Percentiles rank a stretch among this genome's conserved stretches.
Conservation (phyloP, 2,329 filamentous ascomycete species). For the Xylariaceae sp. region DNA sequence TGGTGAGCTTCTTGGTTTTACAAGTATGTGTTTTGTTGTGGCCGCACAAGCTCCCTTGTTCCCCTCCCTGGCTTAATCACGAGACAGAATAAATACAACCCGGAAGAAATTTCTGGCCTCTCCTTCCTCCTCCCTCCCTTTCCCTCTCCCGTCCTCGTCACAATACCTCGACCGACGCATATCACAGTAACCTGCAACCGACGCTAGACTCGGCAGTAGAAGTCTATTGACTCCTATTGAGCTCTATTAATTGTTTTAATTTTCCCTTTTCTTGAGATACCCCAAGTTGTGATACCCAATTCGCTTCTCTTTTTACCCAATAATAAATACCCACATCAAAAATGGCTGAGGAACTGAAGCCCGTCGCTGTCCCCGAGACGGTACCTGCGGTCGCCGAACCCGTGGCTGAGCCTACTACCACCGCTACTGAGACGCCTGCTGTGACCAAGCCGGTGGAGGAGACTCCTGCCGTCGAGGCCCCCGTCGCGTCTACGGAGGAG, state of each 20-base stretch:
- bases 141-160: slow-evolving; percentile 23
- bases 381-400: slow-evolving; percentile 35
- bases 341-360: slow-evolving; percentile 73
- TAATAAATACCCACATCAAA: slow-evolving; percentile 36
- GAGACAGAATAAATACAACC: slow-evolving; percentile 33
- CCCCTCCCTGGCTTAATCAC: slow-evolving; percentile 22
- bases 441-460: slow-evolving; percentile 32
- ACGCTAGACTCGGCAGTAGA: slow-evolving; percentile 13
- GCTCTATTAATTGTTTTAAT: slow-evolving; percentile 23
- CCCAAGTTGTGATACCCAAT: slow-evolving; percentile 37
- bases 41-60: slow-evolving; percentile 14
- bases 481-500: slow-evolving; percentile 34
- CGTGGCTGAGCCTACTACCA: slow-evolving; percentile 34
- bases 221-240: slow-evolving; percentile 9
- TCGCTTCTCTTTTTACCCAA: slow-evolving; percentile 32
- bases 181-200: slow-evolving; percentile 5
- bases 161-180: slow-evolving; percentile 6
- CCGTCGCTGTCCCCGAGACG: slow-evolving; percentile 55
- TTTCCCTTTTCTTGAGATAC: slow-evolving; percentile 48
- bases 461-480: slow-evolving; percentile 38
- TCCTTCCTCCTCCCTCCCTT: slow-evolving; percentile 25
- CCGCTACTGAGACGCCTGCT: slow-evolving; percentile 25
- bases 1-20: background rate
- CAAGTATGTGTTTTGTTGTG: slow-evolving; percentile 7
- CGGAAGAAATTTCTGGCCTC: slow-evolving; percentile 27